These are phyloP conservation scores for Dendrocalamus sinicus DNA, from an alignment of 176 grass and related monocot species.

Conservation along the genomic window DNA sequence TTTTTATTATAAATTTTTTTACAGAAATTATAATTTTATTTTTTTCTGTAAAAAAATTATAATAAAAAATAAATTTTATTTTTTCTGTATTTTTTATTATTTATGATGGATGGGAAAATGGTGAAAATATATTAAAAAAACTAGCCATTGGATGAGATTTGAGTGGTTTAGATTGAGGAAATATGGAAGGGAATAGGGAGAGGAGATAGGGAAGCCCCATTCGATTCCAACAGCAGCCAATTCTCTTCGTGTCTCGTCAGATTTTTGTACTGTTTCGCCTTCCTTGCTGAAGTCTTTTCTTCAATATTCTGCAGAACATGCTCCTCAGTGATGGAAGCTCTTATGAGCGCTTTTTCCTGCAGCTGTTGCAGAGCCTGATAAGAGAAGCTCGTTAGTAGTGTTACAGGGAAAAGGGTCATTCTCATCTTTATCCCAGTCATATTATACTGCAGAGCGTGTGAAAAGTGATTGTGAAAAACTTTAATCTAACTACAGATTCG, in stretches of 20 bases:
- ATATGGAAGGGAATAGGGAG: no score
- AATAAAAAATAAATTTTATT: no score
- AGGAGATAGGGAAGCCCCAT: no score
- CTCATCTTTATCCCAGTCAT: background rate
- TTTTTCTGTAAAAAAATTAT: no score
- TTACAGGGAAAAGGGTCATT: background rate
- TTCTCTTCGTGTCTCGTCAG: conserved; percentile 80
- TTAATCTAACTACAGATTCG: background rate
- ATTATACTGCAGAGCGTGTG: background rate
- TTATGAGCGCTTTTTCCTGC: conserved; percentile 67
- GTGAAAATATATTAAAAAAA: no score
- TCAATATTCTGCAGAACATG: conserved; percentile 76
- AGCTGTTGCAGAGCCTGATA: conserved; percentile 70
- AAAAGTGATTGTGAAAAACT: background rate
- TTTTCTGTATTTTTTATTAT: no score
- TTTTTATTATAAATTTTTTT: no score
- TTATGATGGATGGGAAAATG: no score
- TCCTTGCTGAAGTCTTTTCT: conserved; percentile 73
- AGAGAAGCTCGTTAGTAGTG: conserved; percentile 14
- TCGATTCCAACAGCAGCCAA: conserved; percentile 65
- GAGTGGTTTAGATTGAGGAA: no score
- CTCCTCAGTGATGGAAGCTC: conserved; percentile 68
- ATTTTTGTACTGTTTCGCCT: conserved; percentile 74
- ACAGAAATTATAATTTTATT: no score
- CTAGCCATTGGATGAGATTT: no score